phyloP scores from a whole-genome alignment of 768 basidiomycete genomes.

The Agrocybe praecox region DNA sequence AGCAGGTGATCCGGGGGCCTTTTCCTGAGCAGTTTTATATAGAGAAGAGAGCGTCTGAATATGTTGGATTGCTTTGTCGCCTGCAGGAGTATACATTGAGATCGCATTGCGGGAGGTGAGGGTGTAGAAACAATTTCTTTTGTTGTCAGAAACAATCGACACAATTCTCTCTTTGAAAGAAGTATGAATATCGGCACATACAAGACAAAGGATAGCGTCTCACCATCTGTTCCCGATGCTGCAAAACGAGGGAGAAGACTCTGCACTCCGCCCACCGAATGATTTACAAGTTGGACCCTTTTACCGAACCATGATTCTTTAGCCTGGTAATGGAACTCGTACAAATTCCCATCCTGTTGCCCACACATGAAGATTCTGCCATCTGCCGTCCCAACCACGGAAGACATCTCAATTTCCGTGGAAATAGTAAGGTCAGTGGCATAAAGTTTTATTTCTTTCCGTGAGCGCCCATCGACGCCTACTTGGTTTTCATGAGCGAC shows the following conservation, averaged over 20 bases:
- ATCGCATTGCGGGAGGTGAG: slow-evolving; percentile 68
- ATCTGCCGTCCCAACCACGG: slow-evolving; percentile 74
- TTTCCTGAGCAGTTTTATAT: slow-evolving; percentile 78
- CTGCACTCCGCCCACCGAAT: slow-evolving; percentile 77
- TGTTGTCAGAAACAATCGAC: slow-evolving; percentile 64
- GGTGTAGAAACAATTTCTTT: slow-evolving; percentile 78
- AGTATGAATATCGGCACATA: slow-evolving; percentile 4
- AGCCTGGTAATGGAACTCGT: slow-evolving; percentile 91
- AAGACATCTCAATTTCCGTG: slow-evolving; percentile 84
- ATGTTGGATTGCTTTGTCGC: slow-evolving; percentile 69
- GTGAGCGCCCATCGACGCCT: slow-evolving; percentile 41
- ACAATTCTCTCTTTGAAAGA: slow-evolving; percentile 65
- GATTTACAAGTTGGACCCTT: slow-evolving; percentile 82
- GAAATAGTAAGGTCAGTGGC: slow-evolving; percentile 83
- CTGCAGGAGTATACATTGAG: slow-evolving; percentile 62
- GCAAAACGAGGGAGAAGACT: slow-evolving; percentile 81
- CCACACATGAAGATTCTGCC: slow-evolving; percentile 94
- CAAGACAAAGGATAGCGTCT: slow-evolving; percentile 15
- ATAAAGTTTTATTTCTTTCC: slow-evolving; percentile 85
- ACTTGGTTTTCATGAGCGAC: slow-evolving; percentile 57
- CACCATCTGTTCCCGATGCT: slow-evolving; percentile 66
- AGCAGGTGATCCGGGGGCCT: slow-evolving; percentile 76
- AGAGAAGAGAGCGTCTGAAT: slow-evolving; percentile 77
- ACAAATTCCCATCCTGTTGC: slow-evolving; percentile 82
- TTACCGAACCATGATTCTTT: slow-evolving; percentile 93